Evolutionary conservation across 2,329 filamentous ascomycete species (phyloP).

Genomic region (Lecanoromycetidae sp.): DNA sequence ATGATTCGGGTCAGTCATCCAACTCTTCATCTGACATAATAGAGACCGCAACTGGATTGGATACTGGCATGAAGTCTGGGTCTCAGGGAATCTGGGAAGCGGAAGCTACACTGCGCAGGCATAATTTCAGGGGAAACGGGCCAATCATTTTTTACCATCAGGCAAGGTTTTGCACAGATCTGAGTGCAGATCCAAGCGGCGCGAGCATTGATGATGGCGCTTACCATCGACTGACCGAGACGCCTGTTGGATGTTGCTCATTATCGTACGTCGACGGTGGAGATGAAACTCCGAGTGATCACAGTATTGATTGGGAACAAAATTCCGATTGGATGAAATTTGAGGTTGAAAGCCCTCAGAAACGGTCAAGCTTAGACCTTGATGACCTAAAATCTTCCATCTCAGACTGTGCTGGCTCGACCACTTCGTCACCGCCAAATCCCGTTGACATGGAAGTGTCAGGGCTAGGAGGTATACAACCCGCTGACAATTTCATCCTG

Average conservation of each 20-base stretch:
- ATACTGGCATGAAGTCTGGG: constrained; percentile 27
- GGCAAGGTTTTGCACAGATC: constrained; percentile 66
- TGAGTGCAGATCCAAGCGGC: constrained; percentile 33
- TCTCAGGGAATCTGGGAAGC: constrained; percentile 27
- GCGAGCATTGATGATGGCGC: constrained; percentile 9
- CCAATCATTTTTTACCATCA: constrained; percentile 76
- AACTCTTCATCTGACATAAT: constrained; percentile 36
- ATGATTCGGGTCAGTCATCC: constrained; percentile 33
- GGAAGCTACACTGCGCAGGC: constrained; percentile 38
- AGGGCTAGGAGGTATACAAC: constrained; percentile 25
- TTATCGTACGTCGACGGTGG: neutral
- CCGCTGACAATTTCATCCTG: constrained; percentile 27
- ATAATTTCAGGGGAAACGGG: constrained; percentile 48
- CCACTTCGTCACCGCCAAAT: no score
- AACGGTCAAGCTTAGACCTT: constrained; percentile 14
- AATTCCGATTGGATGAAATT: neutral
- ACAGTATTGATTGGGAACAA: neutral
- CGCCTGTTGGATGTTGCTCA: constrained; percentile 9
- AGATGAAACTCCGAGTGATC: neutral
- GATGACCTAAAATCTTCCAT: constrained; percentile 16
- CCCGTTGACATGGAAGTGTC: constrained; percentile 24
- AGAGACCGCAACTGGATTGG: constrained; percentile 33
- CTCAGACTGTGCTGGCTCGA: constrained; percentile 16
- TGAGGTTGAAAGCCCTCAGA: neutral
- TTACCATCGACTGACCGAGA: constrained; percentile 8